Evolutionary conservation across 1,139 yeast species (phyloP).

Genomic region (Saccharomyces pastorianus): DNA sequence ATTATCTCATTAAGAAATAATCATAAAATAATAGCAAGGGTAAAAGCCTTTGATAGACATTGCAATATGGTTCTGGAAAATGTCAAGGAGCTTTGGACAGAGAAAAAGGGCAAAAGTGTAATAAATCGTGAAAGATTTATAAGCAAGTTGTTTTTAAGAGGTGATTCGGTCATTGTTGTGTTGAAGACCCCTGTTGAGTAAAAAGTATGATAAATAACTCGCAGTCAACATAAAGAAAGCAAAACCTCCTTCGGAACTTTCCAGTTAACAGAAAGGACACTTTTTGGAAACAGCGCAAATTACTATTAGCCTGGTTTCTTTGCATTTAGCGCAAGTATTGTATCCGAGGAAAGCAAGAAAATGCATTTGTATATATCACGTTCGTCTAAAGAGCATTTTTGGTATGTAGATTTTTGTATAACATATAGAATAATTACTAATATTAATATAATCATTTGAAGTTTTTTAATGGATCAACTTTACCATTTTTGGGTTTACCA

Average conservation of each 20-base stretch:
- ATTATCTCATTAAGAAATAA: constrained; percentile 87
- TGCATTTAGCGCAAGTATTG: neutral
- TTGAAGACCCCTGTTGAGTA: constrained; percentile 41
- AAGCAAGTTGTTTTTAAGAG: constrained; percentile 83
- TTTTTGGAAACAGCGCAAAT: neutral
- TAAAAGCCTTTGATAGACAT: constrained; percentile 93
- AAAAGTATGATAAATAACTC: neutral
- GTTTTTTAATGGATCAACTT: constrained; percentile 66
- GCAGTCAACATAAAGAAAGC: neutral
- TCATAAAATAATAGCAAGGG: constrained; percentile 81
- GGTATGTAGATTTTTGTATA: neutral
- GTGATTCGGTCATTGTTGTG: constrained; percentile 87
- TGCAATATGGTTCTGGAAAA: constrained; percentile 88
- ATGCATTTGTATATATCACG: neutral
- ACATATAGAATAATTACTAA: neutral
- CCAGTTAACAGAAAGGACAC: neutral
- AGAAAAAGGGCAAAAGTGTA: constrained; percentile 62
- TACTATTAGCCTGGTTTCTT: neutral
- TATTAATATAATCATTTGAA: constrained; percentile 32
- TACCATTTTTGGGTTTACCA: constrained; percentile 35
- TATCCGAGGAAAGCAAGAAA: neutral
- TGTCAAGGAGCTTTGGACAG: constrained; percentile 89
- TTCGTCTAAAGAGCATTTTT: neutral
- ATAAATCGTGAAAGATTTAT: constrained; percentile 78
- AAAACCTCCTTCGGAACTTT: neutral